Base-by-base conservation (phyloP, 805 yeast genomes). In the Candida patagonica region DNA sequence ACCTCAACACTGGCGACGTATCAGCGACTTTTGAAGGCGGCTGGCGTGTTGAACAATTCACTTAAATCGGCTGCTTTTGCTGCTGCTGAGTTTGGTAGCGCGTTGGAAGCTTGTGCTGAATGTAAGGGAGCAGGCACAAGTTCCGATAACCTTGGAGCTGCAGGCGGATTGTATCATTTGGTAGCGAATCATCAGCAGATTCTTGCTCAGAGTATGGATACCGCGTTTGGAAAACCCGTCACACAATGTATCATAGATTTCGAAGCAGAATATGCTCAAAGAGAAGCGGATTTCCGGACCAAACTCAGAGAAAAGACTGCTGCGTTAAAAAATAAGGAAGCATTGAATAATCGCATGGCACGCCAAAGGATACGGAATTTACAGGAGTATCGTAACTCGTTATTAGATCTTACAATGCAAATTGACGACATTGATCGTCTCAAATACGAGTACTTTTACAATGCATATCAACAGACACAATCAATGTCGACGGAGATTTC, bases 181-280 rank as follows among this genome's bases (percentile, higher is more conserved):
- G 71, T 83, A 15, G 77, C 89, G 0, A 84, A 83, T 55, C 92
- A 84, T 54, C 80, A 81, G 45, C 78, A 77, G 45, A 74, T 86
- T 10, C 65, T 86, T 48, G 70, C 85, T 12, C 64, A 75, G 39
- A 60, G 76, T 34, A 56, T 85, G n/a, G 59, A 63, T n/a, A 53
- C 65, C n/a, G 66, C 70, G 25, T 74, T 85, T 50, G 75, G 70
- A 40, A 63, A 57, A 12, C 83, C 85, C 0, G 60, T 81, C 26
- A 46, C 49, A 10, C 55, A 60, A 4, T 71, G 71, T 27, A 63
- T 74, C 12, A 62, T 57, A 5, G 57, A 59, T 10, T 74, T 80
- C 47, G 59, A 67, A 36, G 46, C 53, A 10, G 63, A 66, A n/a
- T 66, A 71, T 24, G 56, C 59, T 19, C 54, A 58, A 10, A 71